Base-by-base conservation (phyloP, 2,329 filamentous ascomycete genomes). In the Apiospora aurea region DNA sequence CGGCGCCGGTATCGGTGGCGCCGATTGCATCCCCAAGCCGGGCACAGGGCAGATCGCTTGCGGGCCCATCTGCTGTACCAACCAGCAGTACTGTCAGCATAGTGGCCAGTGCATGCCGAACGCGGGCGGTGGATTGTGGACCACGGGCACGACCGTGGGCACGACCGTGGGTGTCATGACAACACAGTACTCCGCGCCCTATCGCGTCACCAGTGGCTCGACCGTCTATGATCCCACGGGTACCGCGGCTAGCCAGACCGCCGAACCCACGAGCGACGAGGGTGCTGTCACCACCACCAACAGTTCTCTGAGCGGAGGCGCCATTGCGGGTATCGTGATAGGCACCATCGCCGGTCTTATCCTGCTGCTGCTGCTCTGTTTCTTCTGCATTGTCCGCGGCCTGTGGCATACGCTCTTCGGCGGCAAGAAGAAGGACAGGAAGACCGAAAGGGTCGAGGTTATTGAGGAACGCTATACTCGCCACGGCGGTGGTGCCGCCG, bases 271-370 rank as follows among this genome's bases (percentile, higher is more conserved):
- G 0, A 85, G 86, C 53, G 87, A 88, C n/a, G 84, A 87, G 8
- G 82, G 79, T 24, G 77, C 76, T 44, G 80, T 81, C 66, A 83
- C 81, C 77, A 84, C 78, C 49, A 81, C 83, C 41, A 82, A 82
- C 71, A 81, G 83, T 61, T 75, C 78, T 41, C 86, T 95, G 70
- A 93, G 91, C 77, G 88, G 86, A 61, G 93, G 93, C 70, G 93
- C 92, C 73, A 95, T 95, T 77, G 93, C 93, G 21, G 93, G 93
- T 73, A 95, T 95, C 77, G 93, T 95, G 75, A 91, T 95, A 71
- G 93, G 93, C 74, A 88, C 90, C 14, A 85, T 95, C 68, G 87
- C 88, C 18, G 93, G 92, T 74, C 85, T 94, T 47, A 82, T 87
- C 53, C 84, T 95, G 2, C 87, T 95, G 29, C 83, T 92, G 5